These are phyloP conservation scores for Colletotrichum incanum DNA, from an alignment of 2,329 filamentous ascomycete genomes.

Conservation along the genomic window DNA sequence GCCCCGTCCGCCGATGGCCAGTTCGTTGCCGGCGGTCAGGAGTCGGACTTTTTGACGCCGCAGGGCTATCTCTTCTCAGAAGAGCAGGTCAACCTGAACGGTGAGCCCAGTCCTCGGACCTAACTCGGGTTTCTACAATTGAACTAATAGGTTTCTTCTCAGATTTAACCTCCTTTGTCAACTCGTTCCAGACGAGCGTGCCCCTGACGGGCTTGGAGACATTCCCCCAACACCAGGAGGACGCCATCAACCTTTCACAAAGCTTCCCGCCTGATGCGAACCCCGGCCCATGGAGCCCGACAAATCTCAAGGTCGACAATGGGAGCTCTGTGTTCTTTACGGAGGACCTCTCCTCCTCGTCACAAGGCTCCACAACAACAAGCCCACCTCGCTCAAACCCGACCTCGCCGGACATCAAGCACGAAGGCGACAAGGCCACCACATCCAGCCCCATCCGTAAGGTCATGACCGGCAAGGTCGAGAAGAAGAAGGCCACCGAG, in stretches of 20 bases:
- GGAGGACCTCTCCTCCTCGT: conserved; percentile 57
- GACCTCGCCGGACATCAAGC: conserved; percentile 49
- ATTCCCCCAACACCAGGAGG: conserved; percentile 45
- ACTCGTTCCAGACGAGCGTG: conserved; percentile 51
- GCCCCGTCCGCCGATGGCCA: conserved; percentile 49
- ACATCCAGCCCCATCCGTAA: conserved; percentile 57
- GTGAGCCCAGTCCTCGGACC: conserved; percentile 46
- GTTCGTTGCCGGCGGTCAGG: conserved; percentile 50
- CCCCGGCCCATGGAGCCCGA: conserved; percentile 59
- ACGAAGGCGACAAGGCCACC: conserved; percentile 49
- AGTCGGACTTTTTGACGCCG: conserved; percentile 54
- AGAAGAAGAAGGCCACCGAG: conserved; percentile 59
- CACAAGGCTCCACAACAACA: conserved; percentile 49
- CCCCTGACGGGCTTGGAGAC: conserved; percentile 46
- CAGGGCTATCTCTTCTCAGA: conserved; percentile 59
- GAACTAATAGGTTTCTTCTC: conserved; percentile 5
- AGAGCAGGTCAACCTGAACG: conserved; percentile 52
- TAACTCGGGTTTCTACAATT: neutral
- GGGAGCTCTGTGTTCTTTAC: conserved; percentile 54
- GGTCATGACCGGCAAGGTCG: conserved; percentile 60
- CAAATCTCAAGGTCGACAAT: conserved; percentile 53
- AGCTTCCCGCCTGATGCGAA: conserved; percentile 50
- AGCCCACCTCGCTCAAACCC: conserved; percentile 45
- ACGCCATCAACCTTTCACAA: conserved; percentile 57
- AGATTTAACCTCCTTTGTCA: conserved; percentile 48